A percentile compares a stretch with the other conserved stretches of the same genome.
Evolutionary conservation across 164 flowering plant genomes (phyloP).

Genomic region (Cinnamomum chago): DNA sequence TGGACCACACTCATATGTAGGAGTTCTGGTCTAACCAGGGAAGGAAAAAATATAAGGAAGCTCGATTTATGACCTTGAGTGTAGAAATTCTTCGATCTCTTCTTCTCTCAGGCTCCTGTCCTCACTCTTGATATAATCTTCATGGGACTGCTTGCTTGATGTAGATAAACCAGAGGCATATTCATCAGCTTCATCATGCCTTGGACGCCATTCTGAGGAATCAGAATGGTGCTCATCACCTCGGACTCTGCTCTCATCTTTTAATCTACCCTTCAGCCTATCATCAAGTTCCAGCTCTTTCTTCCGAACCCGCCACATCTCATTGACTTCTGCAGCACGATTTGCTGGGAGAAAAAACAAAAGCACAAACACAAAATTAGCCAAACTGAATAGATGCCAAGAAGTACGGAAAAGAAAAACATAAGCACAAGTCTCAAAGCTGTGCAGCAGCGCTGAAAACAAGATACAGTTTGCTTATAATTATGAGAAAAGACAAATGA

Average conservation of each 20-base stretch:
- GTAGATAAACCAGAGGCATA: constrained; percentile 22
- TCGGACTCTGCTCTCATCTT: constrained; percentile 25
- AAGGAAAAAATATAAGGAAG: background rate
- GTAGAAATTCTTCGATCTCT: constrained; percentile 73
- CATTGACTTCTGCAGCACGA: constrained; percentile 76
- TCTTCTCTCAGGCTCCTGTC: constrained; percentile 66
- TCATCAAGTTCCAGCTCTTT: constrained; percentile 75
- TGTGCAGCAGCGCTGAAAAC: background rate
- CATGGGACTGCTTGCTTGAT: constrained; percentile 34
- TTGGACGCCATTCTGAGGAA: constrained; percentile 20
- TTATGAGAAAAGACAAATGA: background rate
- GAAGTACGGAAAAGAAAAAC: background rate
- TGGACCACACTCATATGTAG: background rate
- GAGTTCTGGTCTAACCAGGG: background rate
- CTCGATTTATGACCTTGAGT: constrained; percentile 48
- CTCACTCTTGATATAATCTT: constrained; percentile 21
- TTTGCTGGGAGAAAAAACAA: constrained; percentile 47
- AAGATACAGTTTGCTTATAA: background rate
- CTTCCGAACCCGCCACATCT: constrained; percentile 82
- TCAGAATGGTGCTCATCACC: constrained; percentile 14
- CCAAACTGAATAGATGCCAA: background rate
- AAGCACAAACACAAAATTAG: background rate
- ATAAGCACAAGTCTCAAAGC: background rate
- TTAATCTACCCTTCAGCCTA: constrained; percentile 33
- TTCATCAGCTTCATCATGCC: constrained; percentile 17